Evolutionary conservation across 805 yeast genomes (phyloP).

Genomic region (Candida easanensis): DNA sequence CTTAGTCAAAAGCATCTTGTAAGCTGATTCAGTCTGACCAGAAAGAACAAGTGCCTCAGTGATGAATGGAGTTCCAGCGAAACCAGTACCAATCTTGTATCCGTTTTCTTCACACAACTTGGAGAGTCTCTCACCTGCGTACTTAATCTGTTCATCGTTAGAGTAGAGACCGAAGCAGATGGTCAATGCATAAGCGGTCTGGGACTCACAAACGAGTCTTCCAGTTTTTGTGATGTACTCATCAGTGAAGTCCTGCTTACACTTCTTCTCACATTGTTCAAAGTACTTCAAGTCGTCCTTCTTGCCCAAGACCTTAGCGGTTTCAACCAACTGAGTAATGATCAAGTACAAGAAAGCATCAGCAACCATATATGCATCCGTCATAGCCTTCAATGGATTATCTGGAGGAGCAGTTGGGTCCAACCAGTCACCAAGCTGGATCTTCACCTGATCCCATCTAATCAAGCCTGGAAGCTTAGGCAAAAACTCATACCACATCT

Average conservation of each 20-base stretch:
- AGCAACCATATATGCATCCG: constrained; percentile 20
- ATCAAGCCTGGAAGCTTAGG: constrained; percentile 16
- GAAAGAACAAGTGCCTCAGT: constrained; percentile 15
- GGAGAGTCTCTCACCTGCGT: constrained; percentile 16
- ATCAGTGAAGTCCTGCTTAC: constrained; percentile 15
- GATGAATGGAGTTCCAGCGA: constrained; percentile 22
- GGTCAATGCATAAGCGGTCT: constrained; percentile 19
- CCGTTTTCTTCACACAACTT: constrained; percentile 9
- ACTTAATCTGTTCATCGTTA: constrained; percentile 3
- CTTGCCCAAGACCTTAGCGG: constrained; percentile 9
- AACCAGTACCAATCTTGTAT: constrained; percentile 20
- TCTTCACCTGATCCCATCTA: constrained; percentile 15
- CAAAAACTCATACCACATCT: constrained; percentile 19
- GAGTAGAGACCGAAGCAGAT: constrained; percentile 13
- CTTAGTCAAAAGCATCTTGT: constrained; percentile 12
- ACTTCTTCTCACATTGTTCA: not conserved
- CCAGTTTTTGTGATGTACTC: constrained; percentile 15
- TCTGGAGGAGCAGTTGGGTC: constrained; percentile 24
- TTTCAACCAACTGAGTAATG: constrained; percentile 10
- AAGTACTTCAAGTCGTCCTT: constrained; percentile 9
- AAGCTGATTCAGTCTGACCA: constrained; percentile 15
- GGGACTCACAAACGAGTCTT: constrained; percentile 11
- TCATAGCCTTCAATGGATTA: constrained; percentile 15
- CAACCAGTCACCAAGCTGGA: constrained; percentile 21
- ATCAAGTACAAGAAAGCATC: constrained; percentile 20